A percentile compares a stretch with the other conserved stretches of the same genome.
Conservation (phyloP, 2,329 filamentous ascomycete species). For the Colletotrichum sojae region DNA sequence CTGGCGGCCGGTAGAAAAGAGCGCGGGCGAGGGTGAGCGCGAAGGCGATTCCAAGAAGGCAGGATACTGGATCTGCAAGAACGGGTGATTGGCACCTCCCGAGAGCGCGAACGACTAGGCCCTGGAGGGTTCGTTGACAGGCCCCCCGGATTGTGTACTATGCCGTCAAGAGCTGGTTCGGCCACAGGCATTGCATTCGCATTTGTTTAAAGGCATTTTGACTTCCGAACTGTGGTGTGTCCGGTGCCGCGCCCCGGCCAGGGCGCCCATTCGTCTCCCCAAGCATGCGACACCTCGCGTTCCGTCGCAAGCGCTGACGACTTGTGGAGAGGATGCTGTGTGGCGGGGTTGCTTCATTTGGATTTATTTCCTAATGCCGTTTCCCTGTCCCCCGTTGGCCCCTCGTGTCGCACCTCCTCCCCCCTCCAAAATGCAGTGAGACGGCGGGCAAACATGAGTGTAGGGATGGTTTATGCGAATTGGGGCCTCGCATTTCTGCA, state of each 20-base stretch:
- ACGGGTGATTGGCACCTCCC: constrained; percentile 18
- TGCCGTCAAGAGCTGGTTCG: constrained; percentile 7
- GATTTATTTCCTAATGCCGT: constrained; percentile 16
- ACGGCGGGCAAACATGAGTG: neutral
- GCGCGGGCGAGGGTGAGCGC: neutral
- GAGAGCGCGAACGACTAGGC: neutral
- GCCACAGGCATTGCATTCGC: constrained; percentile 7
- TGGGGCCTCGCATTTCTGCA: constrained; percentile 1
- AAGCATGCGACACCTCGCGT: constrained; percentile 9
- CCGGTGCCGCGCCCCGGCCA: constrained; percentile 1
- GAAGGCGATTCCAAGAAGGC: neutral
- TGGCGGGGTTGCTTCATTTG: neutral
- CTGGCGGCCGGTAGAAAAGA: constrained; percentile 32
- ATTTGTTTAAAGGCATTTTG: constrained; percentile 32
- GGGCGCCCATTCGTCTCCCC: neutral
- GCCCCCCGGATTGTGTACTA: constrained; percentile 17
- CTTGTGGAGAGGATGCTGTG: constrained; percentile 16
- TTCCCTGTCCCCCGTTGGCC: neutral
- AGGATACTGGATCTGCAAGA: constrained; percentile 41
- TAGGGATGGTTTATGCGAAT: constrained; percentile 32
- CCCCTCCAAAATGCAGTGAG: neutral
- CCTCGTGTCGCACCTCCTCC: constrained; percentile 3
- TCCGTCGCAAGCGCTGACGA: constrained; percentile 21
- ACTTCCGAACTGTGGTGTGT: constrained; percentile 21
- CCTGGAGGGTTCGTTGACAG: constrained; percentile 17